Conservation (phyloP, 192 early-diverging fungal genomes). For the Geosiphon pyriformis region DNA sequence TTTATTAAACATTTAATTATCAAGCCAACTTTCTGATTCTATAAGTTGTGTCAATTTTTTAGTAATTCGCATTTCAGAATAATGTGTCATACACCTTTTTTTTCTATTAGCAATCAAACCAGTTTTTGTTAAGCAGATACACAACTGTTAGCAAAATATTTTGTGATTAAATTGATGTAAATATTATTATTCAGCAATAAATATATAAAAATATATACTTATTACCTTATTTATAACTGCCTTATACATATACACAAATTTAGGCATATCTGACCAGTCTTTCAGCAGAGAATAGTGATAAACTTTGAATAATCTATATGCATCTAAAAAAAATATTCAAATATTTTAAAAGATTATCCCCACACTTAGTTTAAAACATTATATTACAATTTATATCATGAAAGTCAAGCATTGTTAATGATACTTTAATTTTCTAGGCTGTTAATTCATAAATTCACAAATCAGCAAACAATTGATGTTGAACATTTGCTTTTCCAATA, state of each 20-base stretch:
- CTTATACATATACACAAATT: slow-evolving; percentile 12
- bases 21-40: too few relatives aligned
- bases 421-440: not conserved
- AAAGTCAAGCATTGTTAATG: slow-evolving; percentile 14
- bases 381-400: not conserved
- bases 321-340: slow-evolving; percentile 1
- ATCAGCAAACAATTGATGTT: not conserved
- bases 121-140: not conserved
- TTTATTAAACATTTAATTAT: too few relatives aligned
- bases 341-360: not conserved
- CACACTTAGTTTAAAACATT: not conserved
- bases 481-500: not conserved
- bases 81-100: not conserved
- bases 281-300: slow-evolving; percentile 1
- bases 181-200: not conserved
- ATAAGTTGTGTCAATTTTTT: slow-evolving; percentile 12
- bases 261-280: slow-evolving; percentile 16
- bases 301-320: too few relatives aligned
- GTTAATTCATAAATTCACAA: not conserved
- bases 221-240: slow-evolving; percentile 6
- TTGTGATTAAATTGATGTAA: not conserved
- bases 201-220: not conserved
- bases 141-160: not conserved
- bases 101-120: not conserved
- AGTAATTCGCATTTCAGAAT: not conserved